Evolutionary conservation across 2,329 filamentous ascomycete genomes (phyloP).

Genomic region (Chrysoporthe austroafricana): DNA sequence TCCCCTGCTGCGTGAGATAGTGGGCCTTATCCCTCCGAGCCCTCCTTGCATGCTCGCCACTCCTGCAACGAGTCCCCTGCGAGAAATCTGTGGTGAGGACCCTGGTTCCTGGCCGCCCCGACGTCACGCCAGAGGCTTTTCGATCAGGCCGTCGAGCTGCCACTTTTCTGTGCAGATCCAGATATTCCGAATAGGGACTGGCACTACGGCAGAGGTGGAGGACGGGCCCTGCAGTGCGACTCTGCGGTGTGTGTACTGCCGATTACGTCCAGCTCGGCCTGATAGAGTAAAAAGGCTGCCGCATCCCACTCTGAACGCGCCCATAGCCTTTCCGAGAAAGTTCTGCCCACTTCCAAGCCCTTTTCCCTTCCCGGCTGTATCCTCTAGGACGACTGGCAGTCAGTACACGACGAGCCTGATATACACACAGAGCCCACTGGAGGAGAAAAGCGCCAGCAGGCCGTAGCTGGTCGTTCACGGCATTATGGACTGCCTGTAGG

Average conservation of each 20-base stretch:
- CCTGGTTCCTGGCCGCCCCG: background rate
- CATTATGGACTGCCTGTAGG: constrained; percentile 17
- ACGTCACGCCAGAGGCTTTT: constrained; percentile 1
- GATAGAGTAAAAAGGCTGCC: constrained; percentile 5
- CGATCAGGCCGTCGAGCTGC: background rate
- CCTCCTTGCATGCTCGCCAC: background rate
- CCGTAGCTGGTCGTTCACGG: background rate
- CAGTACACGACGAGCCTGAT: background rate
- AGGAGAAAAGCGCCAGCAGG: background rate
- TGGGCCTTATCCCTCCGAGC: background rate
- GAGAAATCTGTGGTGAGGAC: background rate
- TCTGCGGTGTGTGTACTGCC: background rate
- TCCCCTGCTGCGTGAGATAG: background rate
- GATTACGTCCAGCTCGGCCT: background rate
- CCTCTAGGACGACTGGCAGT: background rate
- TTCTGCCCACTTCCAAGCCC: background rate
- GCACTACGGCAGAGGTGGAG: background rate
- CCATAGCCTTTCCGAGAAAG: background rate
- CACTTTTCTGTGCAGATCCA: background rate
- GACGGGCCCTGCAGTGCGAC: background rate
- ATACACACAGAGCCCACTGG: background rate
- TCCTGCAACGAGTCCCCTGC: constrained; percentile 3
- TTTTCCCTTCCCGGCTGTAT: background rate
- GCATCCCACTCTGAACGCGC: background rate
- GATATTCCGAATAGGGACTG: background rate